Conservation (phyloP, 192 early-diverging fungal species). For the Umbelopsis vinacea region DNA sequence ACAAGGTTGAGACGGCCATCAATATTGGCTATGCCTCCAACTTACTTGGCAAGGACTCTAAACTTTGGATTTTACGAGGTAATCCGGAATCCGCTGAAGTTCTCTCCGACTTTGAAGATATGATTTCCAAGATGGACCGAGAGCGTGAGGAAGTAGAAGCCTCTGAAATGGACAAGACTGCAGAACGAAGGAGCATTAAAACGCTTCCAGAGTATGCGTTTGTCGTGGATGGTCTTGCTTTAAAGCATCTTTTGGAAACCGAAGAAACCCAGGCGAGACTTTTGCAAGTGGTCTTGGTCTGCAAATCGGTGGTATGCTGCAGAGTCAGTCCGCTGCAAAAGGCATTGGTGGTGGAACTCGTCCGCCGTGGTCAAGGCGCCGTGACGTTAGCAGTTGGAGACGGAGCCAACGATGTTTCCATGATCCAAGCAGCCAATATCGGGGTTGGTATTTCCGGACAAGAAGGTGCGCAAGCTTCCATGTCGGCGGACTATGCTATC, state of each 20-base stretch:
- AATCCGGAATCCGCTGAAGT: not conserved
- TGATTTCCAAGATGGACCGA: not conserved
- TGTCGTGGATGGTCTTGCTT: constrained; percentile 82
- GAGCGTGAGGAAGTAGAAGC: not conserved
- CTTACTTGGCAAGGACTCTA: constrained; percentile 72
- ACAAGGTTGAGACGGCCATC: constrained; percentile 98
- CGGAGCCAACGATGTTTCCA: constrained; percentile 91
- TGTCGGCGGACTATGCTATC: constrained; percentile 94
- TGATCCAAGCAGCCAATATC: constrained; percentile 97
- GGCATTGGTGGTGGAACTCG: constrained; percentile 89
- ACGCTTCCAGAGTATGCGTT: constrained; percentile 58
- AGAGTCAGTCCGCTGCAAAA: constrained; percentile 94
- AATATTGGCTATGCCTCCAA: constrained; percentile 93
- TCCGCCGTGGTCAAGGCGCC: constrained; percentile 73
- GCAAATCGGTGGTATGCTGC: constrained; percentile 91
- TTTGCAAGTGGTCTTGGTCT: constrained; percentile 72
- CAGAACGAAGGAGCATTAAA: not conserved
- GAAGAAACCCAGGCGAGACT: constrained; percentile 58
- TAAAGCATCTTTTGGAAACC: constrained; percentile 61
- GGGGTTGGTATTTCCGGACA: constrained; percentile 79
- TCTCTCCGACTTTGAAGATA: constrained; percentile 23
- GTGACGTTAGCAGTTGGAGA: constrained; percentile 77
- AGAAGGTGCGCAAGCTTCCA: constrained; percentile 88
- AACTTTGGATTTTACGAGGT: constrained; percentile 61
- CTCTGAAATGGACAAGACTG: not conserved